A percentile compares a stretch with the other conserved stretches of the same genome.
phyloP scores from a whole-genome alignment of 495 filamentous ascomycete genomes.

The Xylaria curta region DNA sequence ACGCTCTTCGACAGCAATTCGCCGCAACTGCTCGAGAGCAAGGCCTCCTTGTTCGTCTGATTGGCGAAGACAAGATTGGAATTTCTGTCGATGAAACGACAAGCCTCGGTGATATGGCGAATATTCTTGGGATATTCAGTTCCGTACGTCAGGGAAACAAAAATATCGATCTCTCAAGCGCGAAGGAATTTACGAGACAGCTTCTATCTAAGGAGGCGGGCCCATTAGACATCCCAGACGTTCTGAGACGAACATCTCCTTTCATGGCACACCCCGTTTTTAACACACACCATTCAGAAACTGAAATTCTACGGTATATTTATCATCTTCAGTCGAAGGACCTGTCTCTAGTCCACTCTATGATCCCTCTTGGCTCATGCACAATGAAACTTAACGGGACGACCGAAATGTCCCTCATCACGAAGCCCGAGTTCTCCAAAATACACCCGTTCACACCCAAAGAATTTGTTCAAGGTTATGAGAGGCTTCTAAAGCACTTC shows the following conservation, averaged over 20 bases:
- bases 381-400: constrained; percentile 99
- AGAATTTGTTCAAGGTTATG: constrained; percentile 71
- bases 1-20: constrained; percentile 21
- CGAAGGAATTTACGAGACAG: constrained; percentile 45
- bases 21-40: constrained; percentile 24
- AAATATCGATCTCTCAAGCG: constrained; percentile 40
- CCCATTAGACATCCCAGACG: constrained; percentile 59
- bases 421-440: constrained; percentile 82
- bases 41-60: constrained; percentile 38
- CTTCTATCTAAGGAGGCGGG: constrained; percentile 48
- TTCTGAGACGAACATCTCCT: constrained; percentile 71
- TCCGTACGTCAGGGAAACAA: background rate
- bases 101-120: constrained; percentile 35
- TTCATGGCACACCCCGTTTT: constrained; percentile 95
- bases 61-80: constrained; percentile 36
- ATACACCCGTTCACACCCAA: constrained; percentile 83
- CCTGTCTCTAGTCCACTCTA: constrained; percentile 92
- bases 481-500: constrained; percentile 70
- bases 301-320: constrained; percentile 94
- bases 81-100: constrained; percentile 56
- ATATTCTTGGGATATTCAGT: constrained; percentile 36
- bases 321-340: constrained; percentile 95
- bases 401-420: constrained; percentile 90
- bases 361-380: constrained; percentile 99
- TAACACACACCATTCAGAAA: constrained; percentile 97